phyloP scores from a whole-genome alignment of 306 rosid genomes.

The Ormosia emarginata region DNA sequence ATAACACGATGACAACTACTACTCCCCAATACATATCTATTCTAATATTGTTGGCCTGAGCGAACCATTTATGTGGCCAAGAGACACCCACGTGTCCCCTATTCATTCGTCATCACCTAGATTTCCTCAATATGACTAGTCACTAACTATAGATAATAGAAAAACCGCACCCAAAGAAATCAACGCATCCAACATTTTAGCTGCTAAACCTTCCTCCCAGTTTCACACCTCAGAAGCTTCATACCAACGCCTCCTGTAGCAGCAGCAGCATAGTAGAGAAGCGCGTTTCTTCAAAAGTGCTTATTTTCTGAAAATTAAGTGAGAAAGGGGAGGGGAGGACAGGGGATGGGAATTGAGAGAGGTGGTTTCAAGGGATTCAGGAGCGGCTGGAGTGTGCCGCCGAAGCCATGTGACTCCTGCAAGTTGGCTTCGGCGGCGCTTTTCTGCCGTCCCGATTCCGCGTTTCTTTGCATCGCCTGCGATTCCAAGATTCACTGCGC shows the following conservation, averaged over 20 bases:
- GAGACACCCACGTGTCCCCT: slow-evolving; percentile 36
- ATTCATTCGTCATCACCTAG: slow-evolving; percentile 44
- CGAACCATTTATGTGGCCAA: slow-evolving; percentile 40
- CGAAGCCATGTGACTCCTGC: slow-evolving; percentile 81
- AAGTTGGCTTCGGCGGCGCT: slow-evolving; percentile 50
- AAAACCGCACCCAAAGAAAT: slow-evolving; percentile 29
- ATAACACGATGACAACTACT: slow-evolving; percentile 47
- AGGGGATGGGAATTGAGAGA: slow-evolving; percentile 56
- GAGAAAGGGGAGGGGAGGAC: too few relatives aligned
- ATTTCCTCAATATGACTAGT: slow-evolving; percentile 43
- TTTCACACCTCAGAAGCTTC: neutral
- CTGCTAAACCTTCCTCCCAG: too few relatives aligned
- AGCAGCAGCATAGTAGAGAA: neutral
- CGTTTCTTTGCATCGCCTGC: slow-evolving; percentile 75
- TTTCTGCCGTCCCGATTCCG: slow-evolving; percentile 72
- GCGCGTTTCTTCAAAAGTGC: neutral
- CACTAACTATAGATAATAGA: slow-evolving; percentile 35
- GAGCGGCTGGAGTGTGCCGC: slow-evolving; percentile 42
- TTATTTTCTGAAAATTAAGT: neutral
- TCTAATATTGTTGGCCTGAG: slow-evolving; percentile 8
- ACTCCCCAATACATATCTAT: slow-evolving; percentile 21
- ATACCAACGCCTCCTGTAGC: neutral
- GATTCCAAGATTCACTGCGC: slow-evolving; percentile 69
- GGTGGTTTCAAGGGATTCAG: slow-evolving; percentile 38
- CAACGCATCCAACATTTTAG: slow-evolving; percentile 1